Percentiles rank a stretch among this genome's conserved stretches.
Evolutionary conservation across 1,284 basidiomycete species (phyloP).

Genomic region (Flammula alnicola): DNA sequence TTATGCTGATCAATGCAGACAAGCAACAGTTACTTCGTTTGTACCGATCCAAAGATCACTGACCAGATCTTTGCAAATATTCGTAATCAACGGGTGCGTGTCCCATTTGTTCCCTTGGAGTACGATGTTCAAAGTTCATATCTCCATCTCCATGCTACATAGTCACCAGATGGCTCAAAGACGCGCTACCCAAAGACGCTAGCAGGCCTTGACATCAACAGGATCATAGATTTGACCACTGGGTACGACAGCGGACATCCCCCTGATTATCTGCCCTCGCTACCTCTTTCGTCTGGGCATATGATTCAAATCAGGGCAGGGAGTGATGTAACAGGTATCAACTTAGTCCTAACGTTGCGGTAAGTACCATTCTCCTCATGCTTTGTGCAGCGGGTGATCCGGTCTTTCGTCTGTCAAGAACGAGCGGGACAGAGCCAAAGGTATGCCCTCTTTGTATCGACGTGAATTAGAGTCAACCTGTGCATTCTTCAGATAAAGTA

Average conservation of each 20-base stretch:
- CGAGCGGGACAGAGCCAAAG: constrained; percentile 89
- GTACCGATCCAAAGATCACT: constrained; percentile 63
- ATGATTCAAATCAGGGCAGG: constrained; percentile 82
- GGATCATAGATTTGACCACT: constrained; percentile 74
- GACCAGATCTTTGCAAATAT: constrained; percentile 70
- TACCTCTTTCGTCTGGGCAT: constrained; percentile 79
- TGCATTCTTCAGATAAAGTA: constrained; percentile 74
- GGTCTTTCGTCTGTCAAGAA: constrained; percentile 45
- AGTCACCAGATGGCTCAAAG: constrained; percentile 20
- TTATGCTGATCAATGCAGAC: constrained; percentile 50
- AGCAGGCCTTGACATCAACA: constrained; percentile 60
- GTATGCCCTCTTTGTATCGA: constrained; percentile 37
- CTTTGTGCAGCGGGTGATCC: background rate
- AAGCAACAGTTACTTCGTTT: constrained; percentile 83
- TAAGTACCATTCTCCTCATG: constrained; percentile 32
- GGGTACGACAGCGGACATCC: constrained; percentile 75
- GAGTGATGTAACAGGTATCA: constrained; percentile 44
- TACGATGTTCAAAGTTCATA: too few species aligned
- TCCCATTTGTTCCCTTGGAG: too few species aligned
- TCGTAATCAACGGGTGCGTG: constrained; percentile 57
- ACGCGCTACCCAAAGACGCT: constrained; percentile 62
- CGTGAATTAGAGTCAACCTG: background rate
- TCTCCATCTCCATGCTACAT: too few species aligned
- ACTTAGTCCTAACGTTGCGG: constrained; percentile 71
- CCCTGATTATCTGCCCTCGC: constrained; percentile 63